Evolutionary conservation across 2,329 filamentous ascomycete genomes (phyloP).

Genomic region (Diaporthe sp.): DNA sequence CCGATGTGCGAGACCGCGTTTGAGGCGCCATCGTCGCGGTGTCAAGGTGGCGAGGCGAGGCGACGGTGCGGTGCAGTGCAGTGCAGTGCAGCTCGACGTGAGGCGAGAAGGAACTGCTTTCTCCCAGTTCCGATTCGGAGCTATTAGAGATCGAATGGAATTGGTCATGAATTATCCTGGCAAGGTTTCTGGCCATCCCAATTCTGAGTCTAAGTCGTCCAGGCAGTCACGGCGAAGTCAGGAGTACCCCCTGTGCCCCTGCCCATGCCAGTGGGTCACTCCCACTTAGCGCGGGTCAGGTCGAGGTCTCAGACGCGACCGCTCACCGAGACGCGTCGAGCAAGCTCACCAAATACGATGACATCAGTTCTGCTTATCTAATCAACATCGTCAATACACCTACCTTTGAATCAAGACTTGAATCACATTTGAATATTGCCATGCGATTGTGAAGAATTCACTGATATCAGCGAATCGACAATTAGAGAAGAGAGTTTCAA

Average conservation of each 20-base stretch:
- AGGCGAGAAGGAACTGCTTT: neutral
- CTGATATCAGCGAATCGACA: neutral
- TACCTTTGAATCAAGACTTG: neutral
- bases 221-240: constrained; percentile 27
- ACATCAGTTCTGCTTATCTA: constrained; percentile 38
- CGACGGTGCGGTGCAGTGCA: neutral
- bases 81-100: neutral
- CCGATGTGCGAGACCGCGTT: constrained; percentile 37
- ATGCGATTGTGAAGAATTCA: neutral
- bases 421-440: too few species aligned
- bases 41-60: neutral
- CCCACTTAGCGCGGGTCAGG: constrained; percentile 17
- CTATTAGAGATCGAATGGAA: neutral
- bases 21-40: constrained; percentile 36
- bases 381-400: neutral
- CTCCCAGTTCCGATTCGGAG: neutral
- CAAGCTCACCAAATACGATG: neutral
- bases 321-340: constrained; percentile 23
- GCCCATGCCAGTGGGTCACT: neutral
- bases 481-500: neutral
- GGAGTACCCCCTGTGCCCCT: constrained; percentile 9
- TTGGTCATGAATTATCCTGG: neutral
- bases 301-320: constrained; percentile 32
- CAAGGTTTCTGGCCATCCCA: neutral
- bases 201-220: neutral